phyloP scores from a whole-genome alignment of 139 green algal genomes.

The Chlorella ohadii region DNA sequence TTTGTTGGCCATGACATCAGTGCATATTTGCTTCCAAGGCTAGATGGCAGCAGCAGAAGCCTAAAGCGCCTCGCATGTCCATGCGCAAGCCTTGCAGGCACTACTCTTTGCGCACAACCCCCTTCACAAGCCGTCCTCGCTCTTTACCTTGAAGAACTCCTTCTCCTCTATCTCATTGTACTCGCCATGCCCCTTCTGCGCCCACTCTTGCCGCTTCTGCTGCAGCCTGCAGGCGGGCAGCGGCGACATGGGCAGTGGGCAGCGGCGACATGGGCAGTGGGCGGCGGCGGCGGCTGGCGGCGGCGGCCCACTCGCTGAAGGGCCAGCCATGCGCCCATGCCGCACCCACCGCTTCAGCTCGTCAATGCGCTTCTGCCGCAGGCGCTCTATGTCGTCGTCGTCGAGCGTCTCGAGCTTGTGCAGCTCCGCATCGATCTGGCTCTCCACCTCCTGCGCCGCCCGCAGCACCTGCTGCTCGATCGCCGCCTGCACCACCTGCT shows the following conservation, averaged over 20 bases:
- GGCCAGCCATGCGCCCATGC: no score
- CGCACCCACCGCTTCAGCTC: conserved; percentile 62
- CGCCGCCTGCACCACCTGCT: not conserved
- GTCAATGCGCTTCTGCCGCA: conserved; percentile 70
- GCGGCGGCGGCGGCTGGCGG: not conserved
- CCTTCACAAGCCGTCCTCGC: no score
- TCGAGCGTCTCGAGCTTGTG: conserved; percentile 90
- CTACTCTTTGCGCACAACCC: no score
- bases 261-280: not conserved
- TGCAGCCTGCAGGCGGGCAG: conserved; percentile 43
- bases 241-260: no score
- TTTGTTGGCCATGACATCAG: no score
- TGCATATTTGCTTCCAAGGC: no score
- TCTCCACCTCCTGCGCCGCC: conserved; percentile 82
- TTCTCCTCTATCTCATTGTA: conserved; percentile 86
- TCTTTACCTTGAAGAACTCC: conserved; percentile 90
- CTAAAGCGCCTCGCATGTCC: no score
- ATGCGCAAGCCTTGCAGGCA: no score
- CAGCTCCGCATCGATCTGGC: conserved; percentile 89
- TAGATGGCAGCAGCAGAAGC: no score
- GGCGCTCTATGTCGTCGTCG: conserved; percentile 87
- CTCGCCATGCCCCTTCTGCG: conserved; percentile 89
- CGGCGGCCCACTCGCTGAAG: no score
- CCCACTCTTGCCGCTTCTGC: conserved; percentile 87
- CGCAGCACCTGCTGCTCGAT: conserved; percentile 47